Base-by-base conservation (phyloP, 148 eudicot genomes). In the Suaeda aralocaspica region DNA sequence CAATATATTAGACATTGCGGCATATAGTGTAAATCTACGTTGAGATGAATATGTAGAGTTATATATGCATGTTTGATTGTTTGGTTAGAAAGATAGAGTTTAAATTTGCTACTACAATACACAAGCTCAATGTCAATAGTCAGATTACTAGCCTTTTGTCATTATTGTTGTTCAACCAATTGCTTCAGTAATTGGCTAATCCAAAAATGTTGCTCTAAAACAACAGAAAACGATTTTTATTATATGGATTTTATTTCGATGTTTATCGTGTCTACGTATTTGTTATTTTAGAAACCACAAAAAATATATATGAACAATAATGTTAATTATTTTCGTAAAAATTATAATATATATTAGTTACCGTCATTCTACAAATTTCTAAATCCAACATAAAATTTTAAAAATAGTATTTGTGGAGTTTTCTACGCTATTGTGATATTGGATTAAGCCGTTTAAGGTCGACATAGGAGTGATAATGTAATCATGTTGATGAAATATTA, bases 101-200 rank as follows among this genome's bases (percentile, higher is more conserved):
- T 34, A 19, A 61, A 39, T 61, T 61, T n/a, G 66, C 66, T n/a
- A 62, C 66, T n/a, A n/a, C n/a, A n/a, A n/a, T 36, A 22, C 66
- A 62, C 21, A 62, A 62, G 18, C 48, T 36, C 29, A 22, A 36
- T 36, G 46, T 46, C 56, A 45, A 66, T 48, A 28, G 31, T 29
- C 24, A 46, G 69, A 66, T 66, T 46, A 56, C n/a, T n/a, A 22
- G 0, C n/a, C 28, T 26, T 12, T 46, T 48, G 69, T 66, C 41
- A 66, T 48, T 39, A 3, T 48, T 66, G 45, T 66, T 66, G 28
- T 49, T 25, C 58, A 49, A 66, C 28, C 44, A 42, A 45, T 63
- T 66, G 58, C 70, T 66, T 67, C 29, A 60, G 44, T 18, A 10
- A 19, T 51, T 51, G 31, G 56, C 59, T 29, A 67, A 67, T 52